Conservation (phyloP, 2,329 filamentous ascomycete species). For the Fusarium longipes region DNA sequence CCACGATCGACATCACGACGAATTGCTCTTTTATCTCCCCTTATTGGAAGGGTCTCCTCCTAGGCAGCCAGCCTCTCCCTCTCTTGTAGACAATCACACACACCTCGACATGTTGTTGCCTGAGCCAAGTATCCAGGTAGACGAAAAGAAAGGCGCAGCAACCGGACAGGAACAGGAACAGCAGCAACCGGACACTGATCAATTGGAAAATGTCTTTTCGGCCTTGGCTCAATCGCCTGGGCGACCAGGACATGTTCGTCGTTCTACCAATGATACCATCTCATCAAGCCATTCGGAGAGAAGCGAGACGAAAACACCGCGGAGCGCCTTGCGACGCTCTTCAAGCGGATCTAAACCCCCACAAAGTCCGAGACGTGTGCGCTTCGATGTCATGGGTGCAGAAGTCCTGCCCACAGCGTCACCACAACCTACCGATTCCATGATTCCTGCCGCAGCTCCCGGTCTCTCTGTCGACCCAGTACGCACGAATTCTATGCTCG, state of each 20-base stretch:
- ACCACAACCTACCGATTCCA: slow-evolving; percentile 56
- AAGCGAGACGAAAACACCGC: slow-evolving; percentile 61
- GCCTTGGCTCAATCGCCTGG: slow-evolving; percentile 37
- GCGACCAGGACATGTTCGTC: slow-evolving; percentile 53
- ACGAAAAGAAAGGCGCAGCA: slow-evolving; percentile 40
- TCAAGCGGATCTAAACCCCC: slow-evolving; percentile 63
- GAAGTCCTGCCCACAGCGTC: slow-evolving; percentile 71
- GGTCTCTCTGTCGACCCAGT: slow-evolving; percentile 43
- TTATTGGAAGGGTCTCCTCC: slow-evolving; percentile 63
- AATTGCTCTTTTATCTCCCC: slow-evolving; percentile 73
- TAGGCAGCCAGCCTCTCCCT: slow-evolving; percentile 37
- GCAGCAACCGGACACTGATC: slow-evolving; percentile 8
- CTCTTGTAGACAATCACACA: slow-evolving; percentile 31
- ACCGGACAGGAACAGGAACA: slow-evolving; percentile 41
- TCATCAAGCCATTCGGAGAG: slow-evolving; percentile 65
- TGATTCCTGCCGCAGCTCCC: slow-evolving; percentile 45
- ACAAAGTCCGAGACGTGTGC: slow-evolving; percentile 69
- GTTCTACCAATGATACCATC: slow-evolving; percentile 59
- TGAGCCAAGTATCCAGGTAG: slow-evolving; percentile 41
- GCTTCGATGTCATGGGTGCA: slow-evolving; percentile 69
- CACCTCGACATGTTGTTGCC: slow-evolving; percentile 43
- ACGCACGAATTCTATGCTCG: slow-evolving; percentile 49
- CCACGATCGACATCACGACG: slow-evolving; percentile 67
- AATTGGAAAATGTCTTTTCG: slow-evolving; percentile 30
- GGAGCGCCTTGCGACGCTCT: slow-evolving; percentile 69